phyloP scores from a whole-genome alignment of 305 asterid genomes.

The Euphrasia arctica region DNA sequence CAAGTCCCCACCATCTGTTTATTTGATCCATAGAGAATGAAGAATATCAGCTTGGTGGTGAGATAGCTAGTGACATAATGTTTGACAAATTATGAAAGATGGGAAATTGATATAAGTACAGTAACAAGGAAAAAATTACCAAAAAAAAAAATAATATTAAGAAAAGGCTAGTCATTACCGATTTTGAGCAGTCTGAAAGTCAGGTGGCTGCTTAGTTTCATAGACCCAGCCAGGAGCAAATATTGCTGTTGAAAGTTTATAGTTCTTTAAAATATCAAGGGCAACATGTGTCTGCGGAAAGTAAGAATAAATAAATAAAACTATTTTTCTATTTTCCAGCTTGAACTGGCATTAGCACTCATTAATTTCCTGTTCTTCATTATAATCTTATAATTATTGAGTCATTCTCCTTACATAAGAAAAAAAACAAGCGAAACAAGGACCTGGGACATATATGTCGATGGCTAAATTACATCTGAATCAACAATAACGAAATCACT shows the following conservation, averaged over 20 bases:
- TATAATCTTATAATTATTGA: not conserved
- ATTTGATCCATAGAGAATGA: not conserved
- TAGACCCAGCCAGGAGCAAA: constrained; percentile 92
- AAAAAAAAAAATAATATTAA: not conserved
- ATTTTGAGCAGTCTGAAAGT: constrained; percentile 78
- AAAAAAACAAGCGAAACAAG: not conserved
- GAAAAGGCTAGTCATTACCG: constrained; percentile 31
- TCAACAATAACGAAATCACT: not conserved
- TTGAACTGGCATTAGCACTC: not conserved
- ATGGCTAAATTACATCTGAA: not conserved
- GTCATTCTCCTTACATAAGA: not conserved
- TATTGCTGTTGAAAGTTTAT: constrained; percentile 71
- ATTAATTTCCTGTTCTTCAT: not conserved
- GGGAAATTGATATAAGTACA: not conserved
- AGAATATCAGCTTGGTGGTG: not conserved
- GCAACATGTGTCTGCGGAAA: constrained; percentile 63
- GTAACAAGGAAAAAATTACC: not conserved
- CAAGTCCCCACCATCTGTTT: constrained; percentile 85
- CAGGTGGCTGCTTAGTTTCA: constrained; percentile 66
- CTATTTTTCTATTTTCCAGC: not conserved
- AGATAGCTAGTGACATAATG: not conserved
- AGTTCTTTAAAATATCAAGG: constrained; percentile 61
- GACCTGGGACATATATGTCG: not conserved
- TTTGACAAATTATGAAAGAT: not conserved
- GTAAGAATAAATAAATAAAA: not conserved